These are phyloP conservation scores for Botrytis hyacinthi DNA, from an alignment of 2,329 filamentous ascomycete genomes.

Conservation along the genomic window DNA sequence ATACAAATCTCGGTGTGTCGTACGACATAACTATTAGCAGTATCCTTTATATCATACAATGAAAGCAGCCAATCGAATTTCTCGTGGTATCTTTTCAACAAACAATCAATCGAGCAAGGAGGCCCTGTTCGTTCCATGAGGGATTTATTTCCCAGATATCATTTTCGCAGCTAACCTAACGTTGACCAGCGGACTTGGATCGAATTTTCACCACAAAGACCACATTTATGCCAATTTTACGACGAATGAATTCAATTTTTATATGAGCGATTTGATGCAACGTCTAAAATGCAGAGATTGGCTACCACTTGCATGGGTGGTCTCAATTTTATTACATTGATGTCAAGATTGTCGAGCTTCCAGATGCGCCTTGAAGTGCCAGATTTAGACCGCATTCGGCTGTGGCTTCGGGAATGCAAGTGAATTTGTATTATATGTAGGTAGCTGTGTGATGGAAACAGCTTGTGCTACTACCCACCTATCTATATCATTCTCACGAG, in stretches of 20 bases:
- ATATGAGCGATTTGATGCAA: constrained; percentile 16
- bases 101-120: neutral
- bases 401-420: constrained; percentile 2
- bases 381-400: neutral
- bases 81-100: neutral
- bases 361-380: neutral
- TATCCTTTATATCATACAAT: neutral
- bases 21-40: neutral
- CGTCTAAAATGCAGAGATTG: neutral
- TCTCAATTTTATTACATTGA: neutral
- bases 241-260: neutral
- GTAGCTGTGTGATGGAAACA: constrained; percentile 3
- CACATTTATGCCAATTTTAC: neutral
- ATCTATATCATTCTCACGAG: neutral
- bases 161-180: neutral
- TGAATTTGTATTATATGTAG: neutral
- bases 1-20: too few species aligned
- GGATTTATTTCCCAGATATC: constrained; percentile 14
- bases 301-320: neutral
- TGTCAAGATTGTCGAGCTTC: neutral
- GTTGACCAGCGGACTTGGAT: neutral
- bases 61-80: neutral
- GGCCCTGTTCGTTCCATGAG: neutral
- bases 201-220: neutral
- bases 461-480: neutral